Conservation (phyloP, 495 filamentous ascomycete genomes). For the Durotheca rogersii region DNA sequence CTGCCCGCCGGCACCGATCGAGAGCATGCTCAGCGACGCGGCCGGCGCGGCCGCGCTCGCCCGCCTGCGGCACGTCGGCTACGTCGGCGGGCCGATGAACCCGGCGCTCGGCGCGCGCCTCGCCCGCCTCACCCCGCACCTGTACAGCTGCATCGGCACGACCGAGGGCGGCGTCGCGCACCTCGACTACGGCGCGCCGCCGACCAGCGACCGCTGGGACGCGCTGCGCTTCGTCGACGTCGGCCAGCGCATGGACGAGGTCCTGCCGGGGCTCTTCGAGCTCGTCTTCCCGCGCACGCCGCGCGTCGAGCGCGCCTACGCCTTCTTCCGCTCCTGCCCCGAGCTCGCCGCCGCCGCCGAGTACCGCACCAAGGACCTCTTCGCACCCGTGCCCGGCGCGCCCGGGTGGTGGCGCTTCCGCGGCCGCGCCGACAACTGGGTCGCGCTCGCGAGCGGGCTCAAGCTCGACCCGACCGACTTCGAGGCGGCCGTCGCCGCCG, state of each 20-base stretch:
- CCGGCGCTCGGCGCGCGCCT: conserved; percentile 25
- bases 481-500: conserved; percentile 42
- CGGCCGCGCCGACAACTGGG: conserved; percentile 55
- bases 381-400: conserved; percentile 47
- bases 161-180: conserved; percentile 31
- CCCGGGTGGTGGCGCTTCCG: conserved; percentile 46
- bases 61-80: conserved; percentile 29
- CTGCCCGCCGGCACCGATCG: conserved; percentile 27
- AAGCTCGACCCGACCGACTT: conserved; percentile 55
- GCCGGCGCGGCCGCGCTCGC: conserved; percentile 17
- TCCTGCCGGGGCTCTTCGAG: conserved; percentile 31
- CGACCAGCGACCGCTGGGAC: conserved; percentile 26
- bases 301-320: conserved; percentile 18
- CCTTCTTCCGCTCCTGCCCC: conserved; percentile 46
- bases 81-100: conserved; percentile 33
- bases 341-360: conserved; percentile 42
- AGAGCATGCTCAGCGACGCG: conserved; percentile 29
- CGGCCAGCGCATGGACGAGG: conserved; percentile 35
- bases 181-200: conserved; percentile 21
- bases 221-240: conserved; percentile 31
- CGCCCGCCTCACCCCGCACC: conserved; percentile 27
- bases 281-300: conserved; percentile 29
- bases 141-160: conserved; percentile 30
- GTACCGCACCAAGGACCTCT: conserved; percentile 56
- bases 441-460: conserved; percentile 58